Evolutionary conservation across 306 rosid genomes (phyloP), one percentile per base, ranked within the genome.

Genomic region (Cucurbita moschata): DNA sequence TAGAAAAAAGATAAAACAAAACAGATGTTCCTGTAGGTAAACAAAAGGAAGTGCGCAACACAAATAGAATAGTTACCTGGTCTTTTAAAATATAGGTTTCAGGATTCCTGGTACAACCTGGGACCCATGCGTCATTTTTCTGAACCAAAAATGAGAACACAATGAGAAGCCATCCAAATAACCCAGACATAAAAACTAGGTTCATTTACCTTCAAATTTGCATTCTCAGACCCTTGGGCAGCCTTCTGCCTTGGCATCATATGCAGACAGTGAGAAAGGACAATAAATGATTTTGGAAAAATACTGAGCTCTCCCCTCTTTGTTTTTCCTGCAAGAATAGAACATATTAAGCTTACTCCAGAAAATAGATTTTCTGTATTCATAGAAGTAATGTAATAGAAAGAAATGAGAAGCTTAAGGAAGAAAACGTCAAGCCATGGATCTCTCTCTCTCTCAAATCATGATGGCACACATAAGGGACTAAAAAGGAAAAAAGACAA

Each of bases 261-360:
- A 79, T 89, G 96, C 54, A 92, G 82, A 80, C 96, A 87, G 82
- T 89, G 91, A 56, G 96, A 89, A 71, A 92, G 83, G 71, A 83
- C 85, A 37, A 81, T 65, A 76, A 89, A 86, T 47, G 85, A 82
- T 79, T 74, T 85, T 50, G 94, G 96, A 69, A 92, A 92, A 67
- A 91, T 87, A 82, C 96, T 92, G 16, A 89, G 86, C 80, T 92
- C 96, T 72, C 97, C 97, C 71, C 86, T 92, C 81, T 89, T 92
- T 74, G 92, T 92, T 86, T 92, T 92, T 19, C 97, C 97, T 92
- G 79, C 18, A 78, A 55, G 6, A 13, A 12, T 18, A 26, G 15
- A 40, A 69, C 35, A 12, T 68, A 47, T 63, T 50, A 39, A 61
- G n/a, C 30, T 10, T 39, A 63, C 70, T 16, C 8, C 39, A 35